phyloP scores from a whole-genome alignment of 768 basidiomycete species.

The Scleroderma bovista region DNA sequence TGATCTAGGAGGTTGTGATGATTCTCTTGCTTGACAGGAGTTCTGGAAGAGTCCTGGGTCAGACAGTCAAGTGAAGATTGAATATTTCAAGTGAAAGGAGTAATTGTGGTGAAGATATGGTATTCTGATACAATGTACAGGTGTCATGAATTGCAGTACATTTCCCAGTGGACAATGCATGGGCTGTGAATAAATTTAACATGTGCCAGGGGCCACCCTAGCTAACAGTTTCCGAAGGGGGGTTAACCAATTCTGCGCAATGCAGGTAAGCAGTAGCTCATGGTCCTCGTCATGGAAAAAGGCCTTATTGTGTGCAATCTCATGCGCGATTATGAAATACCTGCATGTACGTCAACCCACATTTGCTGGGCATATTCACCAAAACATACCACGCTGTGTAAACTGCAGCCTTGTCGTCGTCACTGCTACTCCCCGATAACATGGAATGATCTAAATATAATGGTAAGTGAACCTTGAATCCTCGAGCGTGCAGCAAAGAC shows the following conservation, averaged over 20 bases:
- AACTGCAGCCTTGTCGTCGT: not conserved
- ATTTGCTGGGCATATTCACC: not conserved
- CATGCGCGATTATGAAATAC: slow-evolving; percentile 26
- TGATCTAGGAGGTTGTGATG: too few relatives aligned
- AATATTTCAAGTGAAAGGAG: too few relatives aligned
- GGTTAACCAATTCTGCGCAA: slow-evolving; percentile 7
- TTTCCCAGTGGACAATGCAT: too few relatives aligned
- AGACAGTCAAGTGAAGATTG: too few relatives aligned
- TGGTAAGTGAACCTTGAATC: not conserved
- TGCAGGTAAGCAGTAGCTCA: slow-evolving; percentile 13
- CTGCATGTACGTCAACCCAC: slow-evolving; percentile 3
- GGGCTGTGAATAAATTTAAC: too few relatives aligned
- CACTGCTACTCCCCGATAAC: not conserved
- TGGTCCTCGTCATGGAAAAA: slow-evolving; percentile 24
- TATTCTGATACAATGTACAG: too few relatives aligned
- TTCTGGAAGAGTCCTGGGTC: too few relatives aligned
- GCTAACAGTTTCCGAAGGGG: not conserved
- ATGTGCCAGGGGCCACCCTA: not conserved
- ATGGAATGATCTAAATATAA: not conserved
- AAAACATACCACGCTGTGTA: not conserved
- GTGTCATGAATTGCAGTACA: too few relatives aligned
- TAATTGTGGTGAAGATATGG: too few relatives aligned
- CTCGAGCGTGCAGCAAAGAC: not conserved
- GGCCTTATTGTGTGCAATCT: slow-evolving; percentile 20
- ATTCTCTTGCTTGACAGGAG: too few relatives aligned